Evolutionary conservation across 2,329 filamentous ascomycete genomes (phyloP).

Genomic region (Verticillium isaacii): DNA sequence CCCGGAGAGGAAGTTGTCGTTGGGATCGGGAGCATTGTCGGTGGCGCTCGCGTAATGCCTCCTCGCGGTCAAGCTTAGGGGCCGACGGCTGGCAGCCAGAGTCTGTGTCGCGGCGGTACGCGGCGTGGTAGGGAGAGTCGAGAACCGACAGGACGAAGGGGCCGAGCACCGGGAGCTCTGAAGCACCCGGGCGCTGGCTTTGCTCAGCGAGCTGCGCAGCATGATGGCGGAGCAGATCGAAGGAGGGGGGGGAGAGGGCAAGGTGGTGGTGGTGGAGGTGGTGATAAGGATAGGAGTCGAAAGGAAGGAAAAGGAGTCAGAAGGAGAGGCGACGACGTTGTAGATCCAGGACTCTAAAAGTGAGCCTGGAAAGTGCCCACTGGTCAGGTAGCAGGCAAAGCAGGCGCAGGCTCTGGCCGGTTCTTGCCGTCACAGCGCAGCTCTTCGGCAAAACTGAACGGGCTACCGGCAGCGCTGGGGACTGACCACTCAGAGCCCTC

Average conservation of each 20-base stretch:
- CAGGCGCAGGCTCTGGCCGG: background rate
- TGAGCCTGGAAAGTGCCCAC: background rate
- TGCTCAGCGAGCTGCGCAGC: conserved; percentile 66
- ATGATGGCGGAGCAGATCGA: conserved; percentile 40
- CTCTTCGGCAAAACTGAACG: background rate
- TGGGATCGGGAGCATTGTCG: conserved; percentile 64
- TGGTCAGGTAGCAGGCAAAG: background rate
- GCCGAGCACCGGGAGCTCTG: conserved; percentile 45
- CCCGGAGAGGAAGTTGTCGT: conserved; percentile 93
- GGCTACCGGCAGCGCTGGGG: background rate
- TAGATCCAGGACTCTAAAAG: background rate
- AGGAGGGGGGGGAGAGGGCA: background rate
- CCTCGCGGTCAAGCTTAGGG: conserved; percentile 44
- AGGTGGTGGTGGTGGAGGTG: background rate
- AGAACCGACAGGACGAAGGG: conserved; percentile 34
- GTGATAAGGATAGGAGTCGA: background rate
- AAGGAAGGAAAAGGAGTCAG: background rate
- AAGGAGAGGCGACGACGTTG: background rate
- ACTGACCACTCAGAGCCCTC: conserved; percentile 1
- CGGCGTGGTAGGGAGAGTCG: conserved; percentile 27
- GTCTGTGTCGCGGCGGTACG: conserved; percentile 34
- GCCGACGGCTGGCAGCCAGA: conserved; percentile 41
- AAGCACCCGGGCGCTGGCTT: conserved; percentile 61
- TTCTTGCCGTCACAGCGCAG: background rate
- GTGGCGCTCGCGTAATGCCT: conserved; percentile 52